Percentiles rank a stretch among this genome's conserved stretches.
phyloP scores from a whole-genome alignment of 108 stramenopile genomes.

The Cyclotella atomus region DNA sequence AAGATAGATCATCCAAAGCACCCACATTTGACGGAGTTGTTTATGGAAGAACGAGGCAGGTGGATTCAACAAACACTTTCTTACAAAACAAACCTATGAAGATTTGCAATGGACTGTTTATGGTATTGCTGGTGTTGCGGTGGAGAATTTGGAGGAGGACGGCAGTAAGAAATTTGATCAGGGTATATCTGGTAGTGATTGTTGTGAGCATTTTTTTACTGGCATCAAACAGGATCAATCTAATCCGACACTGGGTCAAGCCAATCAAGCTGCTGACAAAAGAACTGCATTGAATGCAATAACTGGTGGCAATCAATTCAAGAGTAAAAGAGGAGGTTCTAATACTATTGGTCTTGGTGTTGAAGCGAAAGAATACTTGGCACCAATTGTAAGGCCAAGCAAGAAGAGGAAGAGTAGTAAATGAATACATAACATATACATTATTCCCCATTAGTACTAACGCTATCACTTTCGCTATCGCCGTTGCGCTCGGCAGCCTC shows the following conservation, averaged over 20 bases:
- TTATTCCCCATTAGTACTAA: not conserved
- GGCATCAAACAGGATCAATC: not conserved
- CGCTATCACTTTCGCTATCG: not conserved
- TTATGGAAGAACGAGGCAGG: conserved; percentile 12
- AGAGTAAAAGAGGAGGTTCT: not conserved
- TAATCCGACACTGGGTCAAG: not conserved
- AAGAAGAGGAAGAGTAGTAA: not conserved
- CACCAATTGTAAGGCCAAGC: not conserved
- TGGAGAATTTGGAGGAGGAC: conserved; percentile 2
- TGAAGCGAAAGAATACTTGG: not conserved
- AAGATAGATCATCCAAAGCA: conserved; percentile 11
- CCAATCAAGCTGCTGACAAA: not conserved
- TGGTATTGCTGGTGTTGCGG: conserved; percentile 1
- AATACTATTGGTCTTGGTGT: not conserved
- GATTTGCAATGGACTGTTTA: conserved; percentile 14
- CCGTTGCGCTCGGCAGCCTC: not conserved
- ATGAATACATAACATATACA: not conserved
- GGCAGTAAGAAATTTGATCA: not conserved
- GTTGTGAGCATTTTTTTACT: conserved; percentile 19
- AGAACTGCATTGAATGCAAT: not conserved
- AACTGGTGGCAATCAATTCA: not conserved
- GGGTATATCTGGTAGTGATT: conserved; percentile 3
- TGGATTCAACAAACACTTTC: conserved; percentile 1
- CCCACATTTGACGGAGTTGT: conserved; percentile 8
- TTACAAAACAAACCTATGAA: conserved; percentile 15